Evolutionary conservation across 257 asterid species (phyloP).

Genomic region (Lycium ferocissimum): DNA sequence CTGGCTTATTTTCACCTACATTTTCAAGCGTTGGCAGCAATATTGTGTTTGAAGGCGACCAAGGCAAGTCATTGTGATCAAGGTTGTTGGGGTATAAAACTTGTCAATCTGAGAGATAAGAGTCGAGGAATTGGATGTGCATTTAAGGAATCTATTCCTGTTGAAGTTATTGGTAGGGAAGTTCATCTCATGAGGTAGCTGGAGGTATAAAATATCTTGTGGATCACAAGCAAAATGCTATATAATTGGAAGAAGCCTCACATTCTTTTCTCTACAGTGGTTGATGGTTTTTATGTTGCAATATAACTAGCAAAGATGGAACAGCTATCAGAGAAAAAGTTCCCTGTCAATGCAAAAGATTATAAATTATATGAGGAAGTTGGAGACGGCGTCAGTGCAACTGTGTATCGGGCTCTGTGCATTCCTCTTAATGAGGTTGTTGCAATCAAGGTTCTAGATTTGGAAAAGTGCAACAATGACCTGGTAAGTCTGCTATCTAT

Average conservation of each 20-base stretch:
- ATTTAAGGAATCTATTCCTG: background rate
- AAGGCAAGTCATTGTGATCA: slow-evolving; percentile 14
- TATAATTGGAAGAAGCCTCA: slow-evolving; percentile 41
- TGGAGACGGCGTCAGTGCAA: slow-evolving; percentile 99
- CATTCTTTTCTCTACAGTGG: slow-evolving; percentile 34
- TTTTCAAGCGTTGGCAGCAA: background rate
- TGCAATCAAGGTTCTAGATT: slow-evolving; percentile 99
- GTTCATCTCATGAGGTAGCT: slow-evolving; percentile 34
- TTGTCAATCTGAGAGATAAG: slow-evolving; percentile 24
- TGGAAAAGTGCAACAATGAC: slow-evolving; percentile 95
- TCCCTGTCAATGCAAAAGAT: slow-evolving; percentile 75
- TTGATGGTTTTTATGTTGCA: slow-evolving; percentile 33
- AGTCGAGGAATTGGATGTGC: background rate
- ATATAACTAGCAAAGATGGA: slow-evolving; percentile 59
- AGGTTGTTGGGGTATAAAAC: slow-evolving; percentile 22
- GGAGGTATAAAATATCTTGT: slow-evolving; percentile 34
- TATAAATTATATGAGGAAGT: slow-evolving; percentile 83
- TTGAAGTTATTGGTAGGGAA: slow-evolving; percentile 29
- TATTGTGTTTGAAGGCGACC: slow-evolving; percentile 19
- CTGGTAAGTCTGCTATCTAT: slow-evolving; percentile 61
- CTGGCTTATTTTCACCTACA: slow-evolving; percentile 10
- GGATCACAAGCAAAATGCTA: slow-evolving; percentile 44
- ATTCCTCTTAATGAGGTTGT: slow-evolving; percentile 76
- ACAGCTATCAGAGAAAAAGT: slow-evolving; percentile 58
- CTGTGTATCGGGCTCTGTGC: slow-evolving; percentile 88